Conservation (phyloP, 2,329 filamentous ascomycete genomes). For the Alternaria infectoria region DNA sequence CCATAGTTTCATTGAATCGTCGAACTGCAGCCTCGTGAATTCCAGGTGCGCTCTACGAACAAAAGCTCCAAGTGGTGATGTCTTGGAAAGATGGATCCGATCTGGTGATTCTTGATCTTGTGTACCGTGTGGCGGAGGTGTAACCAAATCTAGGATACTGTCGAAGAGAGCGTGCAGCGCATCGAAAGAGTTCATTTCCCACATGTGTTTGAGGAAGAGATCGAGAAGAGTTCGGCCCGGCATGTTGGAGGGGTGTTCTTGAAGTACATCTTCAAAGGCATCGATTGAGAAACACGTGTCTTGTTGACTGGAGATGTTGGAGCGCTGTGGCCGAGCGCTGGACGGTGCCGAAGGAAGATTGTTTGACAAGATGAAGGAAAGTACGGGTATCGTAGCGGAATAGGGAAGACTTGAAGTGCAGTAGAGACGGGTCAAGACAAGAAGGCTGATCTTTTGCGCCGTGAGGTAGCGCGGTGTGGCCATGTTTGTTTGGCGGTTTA, state of each 20-base stretch:
- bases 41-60: constrained; percentile 79
- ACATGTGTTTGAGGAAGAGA: constrained; percentile 78
- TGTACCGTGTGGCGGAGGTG: constrained; percentile 48
- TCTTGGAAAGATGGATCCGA: constrained; percentile 69
- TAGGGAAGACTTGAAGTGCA: constrained; percentile 72
- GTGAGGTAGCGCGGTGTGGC: constrained; percentile 82
- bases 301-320: constrained; percentile 40
- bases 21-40: constrained; percentile 79
- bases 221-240: constrained; percentile 89
- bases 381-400: constrained; percentile 73
- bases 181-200: constrained; percentile 83
- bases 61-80: constrained; percentile 82
- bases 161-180: constrained; percentile 79
- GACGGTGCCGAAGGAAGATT: constrained; percentile 55
- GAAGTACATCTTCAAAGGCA: constrained; percentile 57
- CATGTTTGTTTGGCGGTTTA: constrained; percentile 22
- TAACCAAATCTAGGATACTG: constrained; percentile 63
- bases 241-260: constrained; percentile 57
- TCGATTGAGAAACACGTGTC: constrained; percentile 41
- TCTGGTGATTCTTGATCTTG: constrained; percentile 31
- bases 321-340: constrained; percentile 25
- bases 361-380: constrained; percentile 79
- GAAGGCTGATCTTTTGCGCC: constrained; percentile 83
- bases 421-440: constrained; percentile 84
- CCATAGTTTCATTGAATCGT: constrained; percentile 81